Evolutionary conservation across 352 stramenopile genomes (phyloP), one percentile per base, ranked within the genome.

Genomic region (Pythium coloratum): DNA sequence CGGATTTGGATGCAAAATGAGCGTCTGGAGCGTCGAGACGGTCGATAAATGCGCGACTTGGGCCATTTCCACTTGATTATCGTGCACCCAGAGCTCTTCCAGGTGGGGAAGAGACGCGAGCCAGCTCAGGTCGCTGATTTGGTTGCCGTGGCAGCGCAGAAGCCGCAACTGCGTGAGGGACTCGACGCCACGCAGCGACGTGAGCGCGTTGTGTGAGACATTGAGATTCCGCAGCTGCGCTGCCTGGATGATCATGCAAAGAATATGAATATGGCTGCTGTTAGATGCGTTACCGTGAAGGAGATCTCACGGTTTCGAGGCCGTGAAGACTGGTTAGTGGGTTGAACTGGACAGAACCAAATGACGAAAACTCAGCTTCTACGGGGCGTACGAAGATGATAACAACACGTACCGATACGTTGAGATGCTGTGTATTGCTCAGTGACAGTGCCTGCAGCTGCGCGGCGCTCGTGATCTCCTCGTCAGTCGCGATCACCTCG

Each of bases 1-100:
- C 28, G 85, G 85, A 69, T 94, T 94, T 18, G 83, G 78, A 33
- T 90, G 82, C 9, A 92, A 50, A 26, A 90, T 64, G 18, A 94
- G 69, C 18, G 71, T 84, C 36, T 73, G 67, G 13, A 94, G 75
- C 42, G 75, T 66, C 2, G 49, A 61, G 2, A 90, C 70, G 8
- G 73, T n/a, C 50, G 75, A 66, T 20, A 94, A 60, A 57, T 86
- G 73, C 33, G 69, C 62, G 18, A 94, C 59, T 60, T 92, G 75
- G 0, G 74, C 51, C 14, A 55, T 75, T 50, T 83, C 77, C n/a
- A 94, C 64, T 7, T 57, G 58, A 49, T 94, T 94, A 18, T 81
- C 61, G 60, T 80, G 68, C 6, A 88, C 24, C 81, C 82, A 94
- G 18, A 94, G 72, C 62, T 91, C 80, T n/a, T 70, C 51, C 0